Conservation (phyloP, 371 early-diverging fungal genomes). For the Syncephalastrum sp. region DNA sequence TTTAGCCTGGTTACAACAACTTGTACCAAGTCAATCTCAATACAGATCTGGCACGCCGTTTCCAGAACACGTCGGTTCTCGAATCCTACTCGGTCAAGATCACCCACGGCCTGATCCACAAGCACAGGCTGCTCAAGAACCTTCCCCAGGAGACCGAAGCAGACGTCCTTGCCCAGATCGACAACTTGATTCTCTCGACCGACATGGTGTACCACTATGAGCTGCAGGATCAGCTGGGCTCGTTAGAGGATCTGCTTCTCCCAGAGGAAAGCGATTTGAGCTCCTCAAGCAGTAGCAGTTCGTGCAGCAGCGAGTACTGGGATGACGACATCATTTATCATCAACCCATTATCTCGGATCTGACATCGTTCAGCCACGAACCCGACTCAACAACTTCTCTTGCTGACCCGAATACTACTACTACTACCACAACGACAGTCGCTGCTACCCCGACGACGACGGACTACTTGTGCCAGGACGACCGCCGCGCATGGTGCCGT, state of each 20-base stretch:
- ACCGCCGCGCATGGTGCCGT: conserved; percentile 59
- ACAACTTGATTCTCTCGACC: conserved; percentile 20
- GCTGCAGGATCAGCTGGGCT: conserved; percentile 12
- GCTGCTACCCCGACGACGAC: not conserved
- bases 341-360: too few relatives aligned
- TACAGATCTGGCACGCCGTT: conserved; percentile 61
- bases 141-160: conserved; percentile 1
- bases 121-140: conserved; percentile 56
- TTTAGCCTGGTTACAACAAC: conserved; percentile 85
- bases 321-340: conserved; percentile 7
- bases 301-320: not conserved
- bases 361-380: too few relatives aligned
- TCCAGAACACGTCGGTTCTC: conserved; percentile 71
- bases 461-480: not conserved
- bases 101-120: conserved; percentile 56
- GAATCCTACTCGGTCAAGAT: conserved; percentile 77
- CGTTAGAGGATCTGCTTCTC: conserved; percentile 6
- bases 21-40: conserved; percentile 78
- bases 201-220: conserved; percentile 23
- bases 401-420: not conserved
- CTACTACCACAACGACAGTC: not conserved
- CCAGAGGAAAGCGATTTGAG: conserved; percentile 1
- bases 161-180: conserved; percentile 6
- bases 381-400: too few relatives aligned
- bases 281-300: conserved; percentile 1